phyloP scores from a whole-genome alignment of 2,329 filamentous ascomycete genomes.

The Claviceps spartinae region DNA sequence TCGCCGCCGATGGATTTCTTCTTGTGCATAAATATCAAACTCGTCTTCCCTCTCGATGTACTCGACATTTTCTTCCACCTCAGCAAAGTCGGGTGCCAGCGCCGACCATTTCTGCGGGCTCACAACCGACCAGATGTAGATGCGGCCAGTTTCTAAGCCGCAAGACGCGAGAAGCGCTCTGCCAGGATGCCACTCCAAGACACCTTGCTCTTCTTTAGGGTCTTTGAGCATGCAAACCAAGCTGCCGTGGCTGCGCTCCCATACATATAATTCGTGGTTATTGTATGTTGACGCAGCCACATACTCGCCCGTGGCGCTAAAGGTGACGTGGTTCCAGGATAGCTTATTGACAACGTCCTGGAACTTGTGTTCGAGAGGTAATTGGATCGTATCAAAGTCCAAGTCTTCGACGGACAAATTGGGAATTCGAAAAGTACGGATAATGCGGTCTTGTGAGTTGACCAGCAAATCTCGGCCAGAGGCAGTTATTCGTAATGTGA shows the following conservation, averaged over 20 bases:
- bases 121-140: constrained; percentile 93
- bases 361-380: constrained; percentile 94
- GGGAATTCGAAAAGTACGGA: constrained; percentile 81
- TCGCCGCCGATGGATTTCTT: constrained; percentile 83
- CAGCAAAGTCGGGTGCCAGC: constrained; percentile 87
- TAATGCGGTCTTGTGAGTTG: constrained; percentile 89
- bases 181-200: constrained; percentile 93
- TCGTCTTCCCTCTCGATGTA: constrained; percentile 94
- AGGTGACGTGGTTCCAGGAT: constrained; percentile 94
- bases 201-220: constrained; percentile 88
- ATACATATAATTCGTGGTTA: constrained; percentile 97
- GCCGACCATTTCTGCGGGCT: constrained; percentile 96
- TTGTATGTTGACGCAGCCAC: constrained; percentile 94
- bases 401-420: constrained; percentile 56
- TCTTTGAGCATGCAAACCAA: constrained; percentile 94
- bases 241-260: constrained; percentile 88
- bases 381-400: constrained; percentile 71
- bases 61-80: constrained; percentile 96
- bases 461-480: constrained; percentile 81
- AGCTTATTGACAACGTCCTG: constrained; percentile 92
- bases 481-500: constrained; percentile 65
- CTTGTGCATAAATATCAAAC: constrained; percentile 92
- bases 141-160: constrained; percentile 79
- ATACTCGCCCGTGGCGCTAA: constrained; percentile 88
- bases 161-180: constrained; percentile 80